phyloP scores from a whole-genome alignment of 1,139 yeast species.

The Kodamaea arcana region DNA sequence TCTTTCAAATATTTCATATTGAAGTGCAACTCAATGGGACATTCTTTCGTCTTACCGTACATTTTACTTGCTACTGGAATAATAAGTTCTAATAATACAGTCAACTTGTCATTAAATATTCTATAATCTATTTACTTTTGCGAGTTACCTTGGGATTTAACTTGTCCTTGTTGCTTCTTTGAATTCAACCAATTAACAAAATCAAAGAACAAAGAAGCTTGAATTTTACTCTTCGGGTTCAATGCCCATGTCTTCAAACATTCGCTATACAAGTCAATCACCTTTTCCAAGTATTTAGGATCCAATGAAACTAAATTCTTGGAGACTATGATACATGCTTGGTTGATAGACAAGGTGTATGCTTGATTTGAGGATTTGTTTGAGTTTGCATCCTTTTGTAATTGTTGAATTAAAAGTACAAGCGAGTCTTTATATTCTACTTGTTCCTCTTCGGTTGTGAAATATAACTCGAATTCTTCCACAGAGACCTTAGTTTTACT shows the following conservation, averaged over 20 bases:
- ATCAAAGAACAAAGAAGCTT: conserved; percentile 66
- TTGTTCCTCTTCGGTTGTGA: conserved; percentile 17
- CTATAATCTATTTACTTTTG: no score
- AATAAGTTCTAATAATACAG: no score
- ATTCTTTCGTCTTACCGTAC: no score
- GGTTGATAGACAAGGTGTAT: conserved; percentile 55
- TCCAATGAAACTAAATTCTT: conserved; percentile 48
- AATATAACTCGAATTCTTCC: conserved; percentile 16
- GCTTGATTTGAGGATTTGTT: conserved; percentile 45
- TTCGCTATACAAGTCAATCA: conserved; percentile 54
- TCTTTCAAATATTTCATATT: no score
- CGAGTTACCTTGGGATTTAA: no score
- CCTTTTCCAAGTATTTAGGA: conserved; percentile 22
- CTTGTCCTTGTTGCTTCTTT: conserved; percentile 19
- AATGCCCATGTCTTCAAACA: conserved; percentile 61
- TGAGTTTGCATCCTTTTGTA: conserved; percentile 41
- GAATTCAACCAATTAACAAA: conserved; percentile 75
- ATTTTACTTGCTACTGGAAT: no score
- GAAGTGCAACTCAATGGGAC: no score
- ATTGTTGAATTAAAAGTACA: conserved; percentile 23
- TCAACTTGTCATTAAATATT: no score
- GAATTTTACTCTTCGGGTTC: conserved; percentile 45
- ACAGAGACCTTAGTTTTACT: conserved; percentile 45
- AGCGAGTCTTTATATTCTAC: conserved; percentile 16
- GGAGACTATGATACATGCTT: conserved; percentile 57